Percentiles rank a stretch among this genome's conserved stretches.
Evolutionary conservation across 371 early-diverging fungal species (phyloP).

Genomic region (Rhizopus delemar): DNA sequence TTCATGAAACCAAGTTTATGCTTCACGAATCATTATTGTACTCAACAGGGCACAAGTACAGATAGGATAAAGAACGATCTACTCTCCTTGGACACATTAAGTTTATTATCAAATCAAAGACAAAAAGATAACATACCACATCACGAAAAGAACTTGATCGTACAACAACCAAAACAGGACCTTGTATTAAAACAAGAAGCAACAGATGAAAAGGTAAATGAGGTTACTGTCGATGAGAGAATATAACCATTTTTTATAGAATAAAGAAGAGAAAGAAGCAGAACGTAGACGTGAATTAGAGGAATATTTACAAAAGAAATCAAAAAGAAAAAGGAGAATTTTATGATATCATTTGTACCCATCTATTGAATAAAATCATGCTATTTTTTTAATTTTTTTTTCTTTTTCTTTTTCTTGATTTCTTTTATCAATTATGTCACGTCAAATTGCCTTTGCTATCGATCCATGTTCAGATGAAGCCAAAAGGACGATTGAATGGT

Average conservation of each 20-base stretch:
- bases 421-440: conserved; percentile 11
- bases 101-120: too few relatives aligned
- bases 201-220: too few relatives aligned
- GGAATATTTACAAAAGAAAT: background rate
- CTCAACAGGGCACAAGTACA: background rate
- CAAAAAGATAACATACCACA: too few relatives aligned
- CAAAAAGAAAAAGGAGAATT: background rate
- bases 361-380: background rate
- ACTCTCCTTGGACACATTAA: too few relatives aligned
- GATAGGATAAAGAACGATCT: too few relatives aligned
- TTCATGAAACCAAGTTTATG: conserved; percentile 17
- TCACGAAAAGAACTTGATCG: too few relatives aligned
- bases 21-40: conserved; percentile 12
- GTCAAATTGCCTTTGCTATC: conserved; percentile 47
- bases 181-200: too few relatives aligned
- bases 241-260: background rate
- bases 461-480: conserved; percentile 45
- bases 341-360: background rate
- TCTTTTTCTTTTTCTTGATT: conserved; percentile 9
- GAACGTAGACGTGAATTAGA: background rate
- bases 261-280: background rate
- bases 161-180: too few relatives aligned
- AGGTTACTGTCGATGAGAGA: too few relatives aligned
- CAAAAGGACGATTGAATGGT: conserved; percentile 45
- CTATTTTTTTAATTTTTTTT: background rate